These are phyloP conservation scores for Citrus inodora DNA, from an alignment of 345 rosid genomes.

Conservation along the genomic window DNA sequence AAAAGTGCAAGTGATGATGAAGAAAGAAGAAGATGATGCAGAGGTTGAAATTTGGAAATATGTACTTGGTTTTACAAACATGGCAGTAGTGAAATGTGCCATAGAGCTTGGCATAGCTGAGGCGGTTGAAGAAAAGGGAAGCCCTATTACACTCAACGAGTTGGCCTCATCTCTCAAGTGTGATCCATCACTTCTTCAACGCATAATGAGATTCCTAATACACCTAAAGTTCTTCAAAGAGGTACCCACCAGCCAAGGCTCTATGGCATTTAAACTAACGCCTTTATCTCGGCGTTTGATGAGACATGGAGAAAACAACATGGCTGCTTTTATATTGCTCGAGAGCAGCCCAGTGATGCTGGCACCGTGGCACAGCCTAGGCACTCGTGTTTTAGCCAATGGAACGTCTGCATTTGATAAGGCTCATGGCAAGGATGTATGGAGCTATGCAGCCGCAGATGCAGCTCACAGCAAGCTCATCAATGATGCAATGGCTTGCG, in stretches of 20 bases:
- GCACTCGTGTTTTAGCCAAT: constrained; percentile 29
- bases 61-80: constrained; percentile 45
- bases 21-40: constrained; percentile 30
- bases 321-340: constrained; percentile 40
- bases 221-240: constrained; percentile 46
- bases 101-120: constrained; percentile 73
- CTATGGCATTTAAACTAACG: constrained; percentile 36
- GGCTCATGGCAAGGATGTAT: constrained; percentile 43
- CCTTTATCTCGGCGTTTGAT: constrained; percentile 59
- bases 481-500: constrained; percentile 65
- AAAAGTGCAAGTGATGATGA: neutral
- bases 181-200: constrained; percentile 42
- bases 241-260: constrained; percentile 17
- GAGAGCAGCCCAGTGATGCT: constrained; percentile 52
- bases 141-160: constrained; percentile 44
- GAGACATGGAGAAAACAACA: constrained; percentile 31
- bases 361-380: constrained; percentile 55
- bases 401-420: constrained; percentile 27
- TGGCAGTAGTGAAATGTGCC: constrained; percentile 73
- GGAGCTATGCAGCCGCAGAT: constrained; percentile 43
- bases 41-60: constrained; percentile 53
- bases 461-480: constrained; percentile 35
- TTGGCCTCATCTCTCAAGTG: constrained; percentile 52
- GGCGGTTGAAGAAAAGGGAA: constrained; percentile 34
- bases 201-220: constrained; percentile 64